A percentile compares a stretch with the other conserved stretches of the same genome.
phyloP scores from a whole-genome alignment of 164 flowering plant species.

The Annona cherimola region DNA sequence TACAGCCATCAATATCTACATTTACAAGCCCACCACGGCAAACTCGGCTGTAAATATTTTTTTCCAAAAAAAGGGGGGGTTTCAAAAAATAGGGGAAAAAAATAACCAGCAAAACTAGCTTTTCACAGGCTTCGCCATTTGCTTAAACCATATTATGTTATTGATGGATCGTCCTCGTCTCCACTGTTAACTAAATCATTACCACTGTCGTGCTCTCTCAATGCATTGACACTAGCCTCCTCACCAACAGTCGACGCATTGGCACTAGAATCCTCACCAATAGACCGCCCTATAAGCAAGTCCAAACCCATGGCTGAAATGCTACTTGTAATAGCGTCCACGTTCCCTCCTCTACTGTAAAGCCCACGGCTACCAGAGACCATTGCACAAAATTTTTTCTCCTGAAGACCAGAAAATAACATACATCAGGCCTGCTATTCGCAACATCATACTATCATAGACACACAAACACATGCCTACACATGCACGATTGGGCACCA shows the following conservation, averaged over 20 bases:
- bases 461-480: neutral
- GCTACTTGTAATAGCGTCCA: conserved; percentile 32
- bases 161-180: neutral
- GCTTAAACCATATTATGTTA: no score
- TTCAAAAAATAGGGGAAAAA: neutral
- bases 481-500: neutral
- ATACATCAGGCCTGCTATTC: neutral
- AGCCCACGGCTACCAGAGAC: conserved; percentile 61
- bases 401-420: neutral
- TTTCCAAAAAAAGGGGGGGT: no score
- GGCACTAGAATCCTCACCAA: neutral
- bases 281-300: conserved; percentile 23
- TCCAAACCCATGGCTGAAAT: conserved; percentile 39
- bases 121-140: neutral
- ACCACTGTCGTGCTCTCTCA: neutral
- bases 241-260: neutral
- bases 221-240: neutral
- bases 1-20: conserved; percentile 7
- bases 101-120: neutral
- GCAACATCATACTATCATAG: neutral
- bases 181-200: neutral
- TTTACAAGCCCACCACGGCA: neutral
- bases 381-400: conserved; percentile 1
- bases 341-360: conserved; percentile 41
- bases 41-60: no score